Base-by-base conservation (phyloP, 2,329 filamentous ascomycete genomes). In the Colletotrichum plurivorum region DNA sequence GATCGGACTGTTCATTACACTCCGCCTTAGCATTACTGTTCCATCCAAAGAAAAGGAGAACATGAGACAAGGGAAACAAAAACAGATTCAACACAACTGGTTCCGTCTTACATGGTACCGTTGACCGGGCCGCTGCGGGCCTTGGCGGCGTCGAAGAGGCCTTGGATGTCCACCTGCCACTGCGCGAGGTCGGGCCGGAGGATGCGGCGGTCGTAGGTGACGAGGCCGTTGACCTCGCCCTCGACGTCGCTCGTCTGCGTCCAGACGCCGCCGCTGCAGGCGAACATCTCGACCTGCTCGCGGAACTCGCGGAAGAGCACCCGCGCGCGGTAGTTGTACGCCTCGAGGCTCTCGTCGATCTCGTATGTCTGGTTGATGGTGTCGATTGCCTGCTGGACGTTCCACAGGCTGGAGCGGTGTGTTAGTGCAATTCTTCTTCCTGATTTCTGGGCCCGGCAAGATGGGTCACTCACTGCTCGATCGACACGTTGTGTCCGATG, bases 241-340 rank as follows among this genome's bases (percentile, higher is more conserved):
- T 93, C 91, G 0, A 93, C 91, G 73, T 93, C 92, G 0, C 89
- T 92, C 0, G 91, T 93, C 81, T 93, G 91, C 1, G 92, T 93
- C 86, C 90, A 93, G 0, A 93, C 86, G 12, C 87, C 92, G 0
- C 88, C 91, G 41, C 87, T 91, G 78, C 92, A 93, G 0, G 88
- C 84, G 64, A 84, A 93, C 12, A 78, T 79, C 67, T 88, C 83
- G 39, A 92, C 87, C 74, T 91, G 84, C 63, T 90, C 87, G 45
- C 85, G 84, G 4, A 92, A 83, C 73, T 92, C 90, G 2, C 84
- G 82, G 25, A 92, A 85, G 1, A 93, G 82, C 16, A 85, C 73
- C 49, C 90, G 85, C 0, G 87, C 85, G 57, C 91, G 89, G 76
- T 91, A 91, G 78, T 93, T 93, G 86, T 90, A 93, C 0, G 85